Evolutionary conservation across 257 asterid species (phyloP).

Genomic region (Petunia axillaris): DNA sequence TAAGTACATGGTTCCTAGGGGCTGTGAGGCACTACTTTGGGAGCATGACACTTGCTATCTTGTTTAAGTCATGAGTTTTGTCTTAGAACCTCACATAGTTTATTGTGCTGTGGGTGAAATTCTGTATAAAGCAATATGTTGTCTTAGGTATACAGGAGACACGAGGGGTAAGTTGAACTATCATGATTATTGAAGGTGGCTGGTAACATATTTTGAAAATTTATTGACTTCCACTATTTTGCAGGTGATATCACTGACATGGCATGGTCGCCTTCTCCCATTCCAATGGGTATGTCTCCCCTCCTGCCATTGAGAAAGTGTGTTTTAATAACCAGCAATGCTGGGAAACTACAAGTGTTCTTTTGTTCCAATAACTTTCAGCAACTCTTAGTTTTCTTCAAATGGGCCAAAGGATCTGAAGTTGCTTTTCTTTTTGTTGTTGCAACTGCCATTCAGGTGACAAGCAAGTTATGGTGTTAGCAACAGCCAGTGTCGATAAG

Average conservation of each 20-base stretch:
- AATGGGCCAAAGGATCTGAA: neutral
- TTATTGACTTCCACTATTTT: constrained; percentile 19
- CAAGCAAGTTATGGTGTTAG: constrained; percentile 51
- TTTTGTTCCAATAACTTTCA: neutral
- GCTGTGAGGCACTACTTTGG: neutral
- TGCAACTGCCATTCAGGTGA: constrained; percentile 47
- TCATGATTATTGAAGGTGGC: neutral
- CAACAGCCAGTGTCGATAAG: constrained; percentile 86
- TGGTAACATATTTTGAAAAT: neutral
- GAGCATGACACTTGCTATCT: neutral
- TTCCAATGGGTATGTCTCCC: constrained; percentile 60
- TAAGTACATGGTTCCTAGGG: neutral
- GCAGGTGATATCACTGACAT: constrained; percentile 86
- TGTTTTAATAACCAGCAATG: neutral
- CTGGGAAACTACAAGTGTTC: neutral
- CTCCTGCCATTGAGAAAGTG: neutral
- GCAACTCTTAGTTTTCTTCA: neutral
- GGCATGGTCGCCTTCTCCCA: constrained; percentile 78
- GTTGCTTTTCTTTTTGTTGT: neutral
- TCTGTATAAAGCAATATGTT: neutral
- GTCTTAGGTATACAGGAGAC: neutral
- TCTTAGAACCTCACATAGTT: neutral
- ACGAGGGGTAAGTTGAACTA: neutral
- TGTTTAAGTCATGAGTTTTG: neutral
- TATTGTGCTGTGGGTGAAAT: neutral